phyloP scores from a whole-genome alignment of 2,329 filamentous ascomycete species.

The Fusarium fujikuroi region DNA sequence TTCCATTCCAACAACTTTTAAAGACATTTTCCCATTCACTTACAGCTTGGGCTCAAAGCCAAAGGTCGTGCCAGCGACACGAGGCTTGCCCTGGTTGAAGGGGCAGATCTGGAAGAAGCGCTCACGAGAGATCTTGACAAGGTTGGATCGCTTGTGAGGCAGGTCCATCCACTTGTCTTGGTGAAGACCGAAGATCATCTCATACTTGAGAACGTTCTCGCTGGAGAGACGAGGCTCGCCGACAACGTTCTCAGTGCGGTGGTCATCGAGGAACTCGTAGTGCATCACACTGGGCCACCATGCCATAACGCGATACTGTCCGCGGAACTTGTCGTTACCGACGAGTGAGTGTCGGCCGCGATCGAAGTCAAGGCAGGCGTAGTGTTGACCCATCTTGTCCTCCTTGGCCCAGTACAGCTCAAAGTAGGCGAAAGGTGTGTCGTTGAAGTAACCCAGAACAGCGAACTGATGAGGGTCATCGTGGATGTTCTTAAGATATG shows the following conservation, averaged over 20 bases:
- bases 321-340: constrained; percentile 67
- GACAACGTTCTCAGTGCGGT: constrained; percentile 65
- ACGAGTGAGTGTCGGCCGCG: constrained; percentile 69
- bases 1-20: neutral
- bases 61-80: constrained; percentile 63
- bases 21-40: neutral
- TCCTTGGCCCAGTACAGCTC: constrained; percentile 69
- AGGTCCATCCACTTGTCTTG: constrained; percentile 78
- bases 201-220: constrained; percentile 75
- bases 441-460: constrained; percentile 75
- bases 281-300: constrained; percentile 72
- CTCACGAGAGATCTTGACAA: constrained; percentile 71
- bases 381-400: constrained; percentile 67
- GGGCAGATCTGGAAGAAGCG: constrained; percentile 76
- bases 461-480: constrained; percentile 75
- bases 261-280: constrained; percentile 70
- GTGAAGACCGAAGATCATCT: constrained; percentile 77
- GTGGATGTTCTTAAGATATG: constrained; percentile 73
- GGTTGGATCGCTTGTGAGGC: constrained; percentile 75
- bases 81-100: constrained; percentile 64
- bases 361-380: constrained; percentile 64
- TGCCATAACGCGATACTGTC: constrained; percentile 67
- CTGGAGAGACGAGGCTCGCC: constrained; percentile 80
- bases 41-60: constrained; percentile 61
- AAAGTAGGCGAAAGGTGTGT: constrained; percentile 77